Conservation (phyloP, 2,329 filamentous ascomycete species). For the Leptosphaerulina australis region DNA sequence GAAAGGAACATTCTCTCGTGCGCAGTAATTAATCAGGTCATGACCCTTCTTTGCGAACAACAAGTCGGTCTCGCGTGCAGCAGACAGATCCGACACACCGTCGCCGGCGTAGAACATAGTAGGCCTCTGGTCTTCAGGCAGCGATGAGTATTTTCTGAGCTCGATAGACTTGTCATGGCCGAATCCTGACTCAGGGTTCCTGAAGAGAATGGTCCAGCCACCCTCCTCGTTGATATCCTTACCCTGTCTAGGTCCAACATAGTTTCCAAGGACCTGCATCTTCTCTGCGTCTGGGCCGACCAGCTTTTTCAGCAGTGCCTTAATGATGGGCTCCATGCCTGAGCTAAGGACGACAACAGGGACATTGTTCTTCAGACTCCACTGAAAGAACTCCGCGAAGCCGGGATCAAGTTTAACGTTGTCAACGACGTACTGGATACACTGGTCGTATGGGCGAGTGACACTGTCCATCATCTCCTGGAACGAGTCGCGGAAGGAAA, state of each 20-base stretch:
- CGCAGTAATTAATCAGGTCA: slow-evolving; percentile 87
- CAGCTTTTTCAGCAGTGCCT: slow-evolving; percentile 77
- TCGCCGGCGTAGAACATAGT: slow-evolving; percentile 94
- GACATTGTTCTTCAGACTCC: slow-evolving; percentile 79
- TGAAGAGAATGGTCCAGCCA: slow-evolving; percentile 88
- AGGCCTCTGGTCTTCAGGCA: slow-evolving; percentile 72
- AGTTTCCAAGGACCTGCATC: slow-evolving; percentile 90
- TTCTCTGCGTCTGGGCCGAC: slow-evolving; percentile 78
- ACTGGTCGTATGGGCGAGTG: slow-evolving; percentile 78
- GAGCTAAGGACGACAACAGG: slow-evolving; percentile 91
- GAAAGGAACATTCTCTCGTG: slow-evolving; percentile 82
- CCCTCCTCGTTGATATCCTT: slow-evolving; percentile 81
- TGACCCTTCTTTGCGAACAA: slow-evolving; percentile 92
- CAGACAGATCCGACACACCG: slow-evolving; percentile 89
- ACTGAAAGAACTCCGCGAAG: slow-evolving; percentile 87
- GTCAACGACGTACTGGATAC: slow-evolving; percentile 75
- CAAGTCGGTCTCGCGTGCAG: slow-evolving; percentile 89
- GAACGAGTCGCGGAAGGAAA: slow-evolving; percentile 83
- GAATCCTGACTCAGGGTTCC: slow-evolving; percentile 80
- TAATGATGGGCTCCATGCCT: slow-evolving; percentile 92
- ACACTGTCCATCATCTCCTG: slow-evolving; percentile 90
- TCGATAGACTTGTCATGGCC: slow-evolving; percentile 97
- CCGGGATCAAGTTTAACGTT: slow-evolving; percentile 89
- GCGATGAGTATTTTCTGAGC: slow-evolving; percentile 81
- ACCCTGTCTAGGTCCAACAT: slow-evolving; percentile 70